Conservation (phyloP, 2,329 filamentous ascomycete species). For the Microthyrium microscopicum region DNA sequence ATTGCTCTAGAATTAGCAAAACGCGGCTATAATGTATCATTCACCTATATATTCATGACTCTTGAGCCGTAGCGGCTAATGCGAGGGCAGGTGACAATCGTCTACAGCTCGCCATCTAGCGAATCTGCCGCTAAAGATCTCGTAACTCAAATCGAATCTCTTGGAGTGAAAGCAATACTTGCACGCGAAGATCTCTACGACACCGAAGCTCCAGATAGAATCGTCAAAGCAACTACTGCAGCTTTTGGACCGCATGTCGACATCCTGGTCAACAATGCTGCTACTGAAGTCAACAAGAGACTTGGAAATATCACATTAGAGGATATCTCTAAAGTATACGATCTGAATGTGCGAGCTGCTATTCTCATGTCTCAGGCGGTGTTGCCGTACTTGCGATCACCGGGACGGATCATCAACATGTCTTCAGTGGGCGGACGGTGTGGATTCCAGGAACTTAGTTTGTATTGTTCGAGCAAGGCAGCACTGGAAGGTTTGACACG, state of each 20-base stretch:
- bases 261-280: constrained; percentile 28
- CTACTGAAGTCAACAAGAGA: constrained; percentile 15
- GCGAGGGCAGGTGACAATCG: constrained; percentile 22
- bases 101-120: constrained; percentile 25
- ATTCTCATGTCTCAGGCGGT: constrained; percentile 38
- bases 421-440: constrained; percentile 34
- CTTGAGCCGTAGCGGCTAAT: neutral
- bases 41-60: neutral
- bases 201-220: constrained; percentile 18
- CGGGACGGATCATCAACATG: constrained; percentile 42
- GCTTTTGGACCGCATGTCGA: constrained; percentile 25
- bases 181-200: constrained; percentile 25
- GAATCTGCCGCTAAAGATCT: constrained; percentile 17
- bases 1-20: constrained; percentile 31
- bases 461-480: constrained; percentile 42
- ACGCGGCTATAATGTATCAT: constrained; percentile 26
- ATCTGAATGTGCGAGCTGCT: constrained; percentile 39
- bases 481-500: constrained; percentile 44
- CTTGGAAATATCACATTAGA: constrained; percentile 28
- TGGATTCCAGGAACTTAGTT: constrained; percentile 28
- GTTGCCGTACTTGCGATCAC: constrained; percentile 31
- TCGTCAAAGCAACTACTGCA: constrained; percentile 19
- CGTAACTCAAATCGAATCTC: constrained; percentile 18
- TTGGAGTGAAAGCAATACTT: constrained; percentile 20
- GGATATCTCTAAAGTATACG: constrained; percentile 37